Percentiles rank a stretch among this genome's conserved stretches.
These are phyloP conservation scores for Debaryomyces nepalensis DNA, from an alignment of 1,139 yeast genomes.

Conservation along the genomic window DNA sequence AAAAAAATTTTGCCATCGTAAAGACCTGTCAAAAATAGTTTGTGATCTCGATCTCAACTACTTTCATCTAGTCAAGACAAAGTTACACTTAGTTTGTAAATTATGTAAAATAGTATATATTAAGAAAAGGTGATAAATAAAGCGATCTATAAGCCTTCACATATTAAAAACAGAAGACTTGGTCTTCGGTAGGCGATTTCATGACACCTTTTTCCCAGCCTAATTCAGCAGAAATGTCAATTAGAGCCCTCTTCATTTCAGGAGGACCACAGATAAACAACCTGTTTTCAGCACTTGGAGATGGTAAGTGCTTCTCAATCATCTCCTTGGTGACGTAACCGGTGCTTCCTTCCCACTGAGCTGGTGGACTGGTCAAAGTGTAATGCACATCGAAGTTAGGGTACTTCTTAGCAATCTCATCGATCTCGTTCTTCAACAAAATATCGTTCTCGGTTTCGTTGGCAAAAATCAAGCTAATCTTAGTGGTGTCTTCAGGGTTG, in stretches of 20 bases:
- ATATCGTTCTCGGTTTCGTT: slow-evolving; percentile 77
- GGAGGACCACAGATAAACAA: slow-evolving; percentile 80
- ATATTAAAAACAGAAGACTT: slow-evolving; percentile 67
- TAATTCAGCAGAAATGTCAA: slow-evolving; percentile 54
- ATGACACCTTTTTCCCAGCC: slow-evolving; percentile 64
- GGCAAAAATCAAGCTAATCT: slow-evolving; percentile 64
- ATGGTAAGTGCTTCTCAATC: slow-evolving; percentile 56
- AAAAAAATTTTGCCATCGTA: no score
- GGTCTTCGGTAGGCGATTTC: slow-evolving; percentile 59
- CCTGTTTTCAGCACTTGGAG: slow-evolving; percentile 50
- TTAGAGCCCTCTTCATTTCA: slow-evolving; percentile 60
- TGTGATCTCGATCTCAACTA: no score
- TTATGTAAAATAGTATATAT: slow-evolving; percentile 4
- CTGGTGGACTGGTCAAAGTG: slow-evolving; percentile 41
- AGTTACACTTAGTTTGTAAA: background rate
- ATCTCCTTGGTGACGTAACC: slow-evolving; percentile 66
- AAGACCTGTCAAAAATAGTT: slow-evolving; percentile 2
- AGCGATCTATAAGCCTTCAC: background rate
- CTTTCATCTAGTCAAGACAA: no score
- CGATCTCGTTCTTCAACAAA: slow-evolving; percentile 68
- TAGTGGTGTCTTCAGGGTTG: slow-evolving; percentile 65
- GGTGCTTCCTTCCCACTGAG: slow-evolving; percentile 57
- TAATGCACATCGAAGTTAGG: slow-evolving; percentile 59
- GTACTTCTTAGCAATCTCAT: slow-evolving; percentile 64
- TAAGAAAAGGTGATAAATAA: background rate